phyloP scores from a whole-genome alignment of 768 basidiomycete species.

The Ephemerocybe angulata region DNA sequence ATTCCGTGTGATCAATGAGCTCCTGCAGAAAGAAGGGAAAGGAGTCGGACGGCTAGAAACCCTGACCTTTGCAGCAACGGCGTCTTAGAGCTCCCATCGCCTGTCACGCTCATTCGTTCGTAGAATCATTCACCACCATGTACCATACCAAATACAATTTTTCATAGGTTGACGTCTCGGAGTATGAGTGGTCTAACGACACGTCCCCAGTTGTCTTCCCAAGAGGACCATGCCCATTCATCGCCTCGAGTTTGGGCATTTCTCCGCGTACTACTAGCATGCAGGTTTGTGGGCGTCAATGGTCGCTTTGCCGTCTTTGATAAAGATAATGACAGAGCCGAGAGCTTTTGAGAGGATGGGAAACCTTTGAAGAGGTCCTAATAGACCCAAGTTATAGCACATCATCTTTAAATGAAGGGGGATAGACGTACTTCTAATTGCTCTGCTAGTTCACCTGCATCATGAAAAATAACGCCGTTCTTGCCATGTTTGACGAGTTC shows the following conservation, averaged over 20 bases:
- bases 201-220: conserved; percentile 84
- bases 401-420: background rate
- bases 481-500: conserved; percentile 83
- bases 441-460: conserved; percentile 60
- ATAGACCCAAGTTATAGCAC: background rate
- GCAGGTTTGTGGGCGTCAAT: conserved; percentile 15
- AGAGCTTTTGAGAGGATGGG: conserved; percentile 51
- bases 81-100: conserved; percentile 19
- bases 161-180: conserved; percentile 31
- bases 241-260: conserved; percentile 11
- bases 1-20: conserved; percentile 84
- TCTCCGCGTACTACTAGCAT: conserved; percentile 18
- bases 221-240: conserved; percentile 63
- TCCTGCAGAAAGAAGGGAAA: conserved; percentile 89
- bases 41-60: conserved; percentile 86
- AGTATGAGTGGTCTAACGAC: conserved; percentile 59
- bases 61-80: conserved; percentile 64
- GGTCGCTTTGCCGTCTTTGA: conserved; percentile 24
- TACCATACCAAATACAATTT: too few relatives aligned
- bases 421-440: conserved; percentile 60
- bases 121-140: background rate
- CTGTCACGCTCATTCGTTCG: background rate
- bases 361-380: conserved; percentile 60
- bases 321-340: conserved; percentile 50
- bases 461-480: conserved; percentile 80